phyloP scores from a whole-genome alignment of 2,329 filamentous ascomycete genomes.

The Monilinia aucupariae region DNA sequence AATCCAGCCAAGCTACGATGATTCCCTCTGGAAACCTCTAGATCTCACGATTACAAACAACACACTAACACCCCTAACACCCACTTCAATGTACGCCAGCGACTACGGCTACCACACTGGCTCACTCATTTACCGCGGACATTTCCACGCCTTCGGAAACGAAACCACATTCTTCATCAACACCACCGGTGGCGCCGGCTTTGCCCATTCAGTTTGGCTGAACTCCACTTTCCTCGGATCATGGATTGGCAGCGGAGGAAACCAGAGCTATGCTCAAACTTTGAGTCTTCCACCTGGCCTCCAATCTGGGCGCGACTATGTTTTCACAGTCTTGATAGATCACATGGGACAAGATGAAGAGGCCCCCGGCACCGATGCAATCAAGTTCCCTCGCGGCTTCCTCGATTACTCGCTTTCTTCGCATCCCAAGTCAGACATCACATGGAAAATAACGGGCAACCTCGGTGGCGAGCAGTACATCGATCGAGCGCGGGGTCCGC shows the following conservation, averaged over 20 bases:
- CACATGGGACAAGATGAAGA: conserved; percentile 65
- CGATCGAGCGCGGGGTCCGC: conserved; percentile 54
- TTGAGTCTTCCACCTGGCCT: conserved; percentile 54
- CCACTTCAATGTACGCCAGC: conserved; percentile 60
- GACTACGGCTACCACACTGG: conserved; percentile 71
- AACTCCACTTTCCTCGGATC: conserved; percentile 56
- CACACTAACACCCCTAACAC: conserved; percentile 46
- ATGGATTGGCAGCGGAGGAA: conserved; percentile 43
- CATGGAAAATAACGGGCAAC: conserved; percentile 65
- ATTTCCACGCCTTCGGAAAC: conserved; percentile 57
- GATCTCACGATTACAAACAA: conserved; percentile 21
- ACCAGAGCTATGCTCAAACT: conserved; percentile 55
- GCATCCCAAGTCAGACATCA: conserved; percentile 42
- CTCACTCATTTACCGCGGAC: conserved; percentile 60
- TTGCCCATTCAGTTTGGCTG: conserved; percentile 60
- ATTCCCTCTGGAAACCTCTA: conserved; percentile 60
- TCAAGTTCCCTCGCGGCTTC: conserved; percentile 59
- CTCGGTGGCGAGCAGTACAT: conserved; percentile 58
- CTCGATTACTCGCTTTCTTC: conserved; percentile 52
- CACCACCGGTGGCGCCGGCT: conserved; percentile 61
- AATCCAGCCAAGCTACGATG: conserved; percentile 54
- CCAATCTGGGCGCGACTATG: conserved; percentile 51
- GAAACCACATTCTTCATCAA: conserved; percentile 49
- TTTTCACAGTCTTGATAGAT: conserved; percentile 65
- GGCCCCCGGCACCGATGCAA: conserved; percentile 51